Evolutionary conservation across 2,329 filamentous ascomycete species (phyloP).

Genomic region (Curvularia lunata): DNA sequence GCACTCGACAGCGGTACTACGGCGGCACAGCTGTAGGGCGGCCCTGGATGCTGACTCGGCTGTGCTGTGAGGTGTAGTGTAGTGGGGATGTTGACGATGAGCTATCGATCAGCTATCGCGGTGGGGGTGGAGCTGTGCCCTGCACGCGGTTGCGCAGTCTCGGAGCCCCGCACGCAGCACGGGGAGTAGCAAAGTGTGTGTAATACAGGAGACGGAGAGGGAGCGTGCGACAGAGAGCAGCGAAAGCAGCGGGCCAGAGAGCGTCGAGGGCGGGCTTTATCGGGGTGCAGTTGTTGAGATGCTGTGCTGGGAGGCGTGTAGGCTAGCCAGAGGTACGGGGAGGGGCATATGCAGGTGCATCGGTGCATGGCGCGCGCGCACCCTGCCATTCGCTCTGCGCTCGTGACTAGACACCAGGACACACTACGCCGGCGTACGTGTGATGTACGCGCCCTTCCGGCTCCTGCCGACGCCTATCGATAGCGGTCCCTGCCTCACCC

Average conservation of each 20-base stretch:
- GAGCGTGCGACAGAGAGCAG: not conserved
- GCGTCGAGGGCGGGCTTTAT: conserved; percentile 8
- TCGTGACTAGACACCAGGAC: not conserved
- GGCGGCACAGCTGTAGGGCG: conserved; percentile 2
- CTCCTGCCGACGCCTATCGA: not conserved
- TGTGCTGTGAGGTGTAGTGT: not conserved
- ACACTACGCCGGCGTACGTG: too few relatives aligned
- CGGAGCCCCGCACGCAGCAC: not conserved
- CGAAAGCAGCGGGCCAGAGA: not conserved
- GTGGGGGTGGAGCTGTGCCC: not conserved
- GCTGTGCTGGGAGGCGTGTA: conserved; percentile 13
- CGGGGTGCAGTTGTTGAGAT: conserved; percentile 25
- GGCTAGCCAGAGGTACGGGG: conserved; percentile 7
- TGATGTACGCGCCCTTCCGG: not conserved
- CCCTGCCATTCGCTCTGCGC: conserved; percentile 11
- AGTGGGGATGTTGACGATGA: not conserved
- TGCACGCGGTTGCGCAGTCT: conserved; percentile 5
- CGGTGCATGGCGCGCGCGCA: conserved; percentile 1
- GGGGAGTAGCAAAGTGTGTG: not conserved
- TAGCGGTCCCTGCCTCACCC: not conserved
- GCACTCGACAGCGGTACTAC: conserved; percentile 9
- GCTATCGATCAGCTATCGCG: conserved; percentile 15
- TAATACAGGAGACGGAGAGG: not conserved
- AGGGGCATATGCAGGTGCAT: conserved; percentile 30
- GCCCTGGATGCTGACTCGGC: conserved; percentile 23